Percentiles rank a stretch among this genome's conserved stretches.
Conservation (phyloP, 2,329 filamentous ascomycete genomes). For the Verticillium tricorpus region DNA sequence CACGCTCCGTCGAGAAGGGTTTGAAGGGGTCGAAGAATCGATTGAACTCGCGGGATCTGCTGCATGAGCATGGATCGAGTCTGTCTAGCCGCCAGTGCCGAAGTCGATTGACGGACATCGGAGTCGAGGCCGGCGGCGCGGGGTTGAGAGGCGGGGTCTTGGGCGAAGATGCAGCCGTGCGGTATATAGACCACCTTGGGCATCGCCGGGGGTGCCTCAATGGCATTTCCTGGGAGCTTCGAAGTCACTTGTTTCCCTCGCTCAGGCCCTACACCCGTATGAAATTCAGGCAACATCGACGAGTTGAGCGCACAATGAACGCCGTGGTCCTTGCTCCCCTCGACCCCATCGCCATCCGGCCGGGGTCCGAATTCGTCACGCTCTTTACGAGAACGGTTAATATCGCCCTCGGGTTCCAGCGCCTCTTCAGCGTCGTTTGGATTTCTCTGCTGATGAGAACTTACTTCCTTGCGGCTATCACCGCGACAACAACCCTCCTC, state of each 20-base stretch:
- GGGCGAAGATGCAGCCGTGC: not conserved
- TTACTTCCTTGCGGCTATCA: constrained; percentile 23
- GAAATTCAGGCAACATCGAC: not conserved
- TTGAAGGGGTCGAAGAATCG: not conserved
- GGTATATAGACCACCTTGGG: not conserved
- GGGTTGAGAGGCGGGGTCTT: not conserved
- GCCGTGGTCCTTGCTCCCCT: not conserved
- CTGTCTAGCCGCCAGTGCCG: not conserved
- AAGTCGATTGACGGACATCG: not conserved
- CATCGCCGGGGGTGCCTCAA: not conserved
- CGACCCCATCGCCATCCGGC: constrained; percentile 17
- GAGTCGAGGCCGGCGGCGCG: not conserved
- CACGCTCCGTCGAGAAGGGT: not conserved
- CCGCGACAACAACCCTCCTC: constrained; percentile 21
- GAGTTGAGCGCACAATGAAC: not conserved
- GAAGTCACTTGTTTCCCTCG: too few relatives aligned
- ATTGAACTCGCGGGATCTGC: not conserved
- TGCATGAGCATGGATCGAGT: not conserved
- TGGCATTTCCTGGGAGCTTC: not conserved
- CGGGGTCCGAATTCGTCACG: constrained; percentile 25
- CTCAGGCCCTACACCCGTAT: not conserved
- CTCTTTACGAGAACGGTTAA: constrained; percentile 28
- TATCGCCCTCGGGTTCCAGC: constrained; percentile 29
- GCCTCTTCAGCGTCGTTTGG: constrained; percentile 23
- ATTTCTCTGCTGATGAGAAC: constrained; percentile 25